Conservation (phyloP, 2,329 filamentous ascomycete species). For the Diplodia scrobiculata region DNA sequence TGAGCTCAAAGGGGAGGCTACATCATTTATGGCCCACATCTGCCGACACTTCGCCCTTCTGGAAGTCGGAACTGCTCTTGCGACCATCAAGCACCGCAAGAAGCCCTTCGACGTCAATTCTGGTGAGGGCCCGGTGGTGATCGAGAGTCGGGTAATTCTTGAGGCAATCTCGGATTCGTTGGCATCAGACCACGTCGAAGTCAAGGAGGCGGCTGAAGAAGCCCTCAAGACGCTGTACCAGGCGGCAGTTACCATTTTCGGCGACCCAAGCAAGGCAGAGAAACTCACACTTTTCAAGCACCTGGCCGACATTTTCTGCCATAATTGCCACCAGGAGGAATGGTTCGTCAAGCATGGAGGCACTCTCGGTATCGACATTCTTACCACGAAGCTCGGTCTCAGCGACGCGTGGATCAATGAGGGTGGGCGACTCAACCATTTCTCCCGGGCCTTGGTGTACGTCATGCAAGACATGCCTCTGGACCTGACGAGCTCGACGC, state of each 20-base stretch:
- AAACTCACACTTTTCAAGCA: slow-evolving; percentile 82
- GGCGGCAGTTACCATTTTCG: slow-evolving; percentile 76
- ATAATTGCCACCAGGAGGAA: slow-evolving; percentile 95
- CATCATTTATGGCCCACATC: slow-evolving; percentile 73
- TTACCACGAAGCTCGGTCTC: slow-evolving; percentile 81
- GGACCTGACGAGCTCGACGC: slow-evolving; percentile 87
- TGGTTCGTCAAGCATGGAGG: slow-evolving; percentile 98
- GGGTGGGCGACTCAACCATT: slow-evolving; percentile 71
- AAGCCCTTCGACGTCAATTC: slow-evolving; percentile 81
- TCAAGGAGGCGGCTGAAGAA: slow-evolving; percentile 79
- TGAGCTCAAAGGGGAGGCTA: slow-evolving; percentile 75
- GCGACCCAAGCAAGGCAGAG: slow-evolving; percentile 68
- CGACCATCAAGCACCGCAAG: slow-evolving; percentile 72
- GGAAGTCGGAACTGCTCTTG: slow-evolving; percentile 82
- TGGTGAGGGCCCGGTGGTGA: slow-evolving; percentile 81
- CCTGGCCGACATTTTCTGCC: slow-evolving; percentile 80
- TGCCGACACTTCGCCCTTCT: slow-evolving; percentile 89
- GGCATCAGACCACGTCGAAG: slow-evolving; percentile 76
- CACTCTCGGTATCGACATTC: slow-evolving; percentile 81
- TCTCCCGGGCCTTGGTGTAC: slow-evolving; percentile 88
- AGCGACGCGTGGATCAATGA: slow-evolving; percentile 80
- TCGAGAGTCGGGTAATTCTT: slow-evolving; percentile 83
- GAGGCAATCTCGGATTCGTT: slow-evolving; percentile 89
- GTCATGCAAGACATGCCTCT: slow-evolving; percentile 98
- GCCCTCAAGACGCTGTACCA: slow-evolving; percentile 78